Base-by-base conservation (phyloP, 495 filamentous ascomycete genomes). In the Penicillium herquei region DNA sequence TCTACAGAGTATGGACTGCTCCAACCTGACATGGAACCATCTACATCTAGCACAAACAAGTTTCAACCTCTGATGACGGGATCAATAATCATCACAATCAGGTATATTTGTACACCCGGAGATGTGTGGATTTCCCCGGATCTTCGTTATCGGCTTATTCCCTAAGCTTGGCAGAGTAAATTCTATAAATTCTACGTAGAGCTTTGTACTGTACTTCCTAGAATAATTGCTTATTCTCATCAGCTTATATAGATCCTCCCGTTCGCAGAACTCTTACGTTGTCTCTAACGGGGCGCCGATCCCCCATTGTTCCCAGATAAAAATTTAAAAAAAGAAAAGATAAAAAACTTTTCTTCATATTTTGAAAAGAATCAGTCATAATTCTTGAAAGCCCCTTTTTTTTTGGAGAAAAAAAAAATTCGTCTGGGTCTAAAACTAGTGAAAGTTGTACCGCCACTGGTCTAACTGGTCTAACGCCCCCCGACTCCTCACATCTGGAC, bases 401-500 rank as follows among this genome's bases (percentile, higher is more conserved):
- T 39, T n/a, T 39, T 39, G 1, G 35, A 10, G n/a, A 39, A 39
- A 9, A 39, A 39, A 39, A 9, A 39, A 39, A n/a, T 39, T 39
- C 21, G 1, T 26, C 21, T 26, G 21, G 21, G 48, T 39, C 14
- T 16, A 12, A n/a, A 39, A 51, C 54, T 63, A 63, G 57, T 43
- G 56, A 57, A 49, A 46, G 47, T 55, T 57, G 62, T 60, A 51
- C 53, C 55, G 55, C 52, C 41, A 61, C 51, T 26, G 21, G 21
- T 51, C 55, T 54, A 44, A 55, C 58, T 59, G 47, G 63, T 10
- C 42, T 17, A n/a, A n/a, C 34, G 35, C 31, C 17, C 12, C 12
- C 43, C 43, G 26, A 61, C 64, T 67, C 62, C 62, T 65, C 62
- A 62, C 64, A 55, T 61, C 58, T 56, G 55, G 54, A 46, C 54